Evolutionary conservation across 2,329 filamentous ascomycete genomes (phyloP).

Genomic region (Fusarium anguioides): DNA sequence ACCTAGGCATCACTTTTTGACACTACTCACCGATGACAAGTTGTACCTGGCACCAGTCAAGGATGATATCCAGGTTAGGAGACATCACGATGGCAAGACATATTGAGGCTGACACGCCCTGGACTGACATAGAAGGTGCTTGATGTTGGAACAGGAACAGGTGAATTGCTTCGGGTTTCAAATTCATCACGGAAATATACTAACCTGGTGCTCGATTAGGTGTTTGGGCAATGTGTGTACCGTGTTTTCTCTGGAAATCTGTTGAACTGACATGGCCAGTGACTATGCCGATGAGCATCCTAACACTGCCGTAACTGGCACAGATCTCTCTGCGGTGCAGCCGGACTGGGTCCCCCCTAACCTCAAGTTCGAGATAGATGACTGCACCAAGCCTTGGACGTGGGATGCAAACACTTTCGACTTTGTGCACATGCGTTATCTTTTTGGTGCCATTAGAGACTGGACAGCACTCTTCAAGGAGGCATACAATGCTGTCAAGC

Average conservation of each 20-base stretch:
- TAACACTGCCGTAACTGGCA: conserved; percentile 5
- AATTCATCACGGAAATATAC: not conserved
- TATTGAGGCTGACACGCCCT: not conserved
- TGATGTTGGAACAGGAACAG: conserved; percentile 11
- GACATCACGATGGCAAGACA: not conserved
- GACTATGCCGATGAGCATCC: conserved; percentile 22
- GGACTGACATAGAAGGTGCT: conserved; percentile 5
- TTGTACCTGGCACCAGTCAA: conserved; percentile 16
- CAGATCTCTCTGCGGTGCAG: conserved; percentile 16
- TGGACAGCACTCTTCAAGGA: conserved; percentile 11
- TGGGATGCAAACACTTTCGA: conserved; percentile 14
- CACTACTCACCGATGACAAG: conserved; percentile 6
- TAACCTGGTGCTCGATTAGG: not conserved
- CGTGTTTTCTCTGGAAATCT: rapidly evolving
- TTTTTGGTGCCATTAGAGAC: conserved; percentile 11
- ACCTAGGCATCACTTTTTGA: conserved; percentile 18
- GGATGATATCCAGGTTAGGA: not conserved
- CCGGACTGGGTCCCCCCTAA: conserved; percentile 15
- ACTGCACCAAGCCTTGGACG: conserved; percentile 11
- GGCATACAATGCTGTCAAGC: conserved; percentile 4
- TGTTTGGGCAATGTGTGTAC: conserved; percentile 13
- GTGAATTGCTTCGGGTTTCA: not conserved
- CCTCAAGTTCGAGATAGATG: conserved; percentile 19
- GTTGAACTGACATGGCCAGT: not conserved
- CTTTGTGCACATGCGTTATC: conserved; percentile 20